Evolutionary conservation across 2,329 filamentous ascomycete genomes (phyloP).

Genomic region (Sarocladium brachiariae): DNA sequence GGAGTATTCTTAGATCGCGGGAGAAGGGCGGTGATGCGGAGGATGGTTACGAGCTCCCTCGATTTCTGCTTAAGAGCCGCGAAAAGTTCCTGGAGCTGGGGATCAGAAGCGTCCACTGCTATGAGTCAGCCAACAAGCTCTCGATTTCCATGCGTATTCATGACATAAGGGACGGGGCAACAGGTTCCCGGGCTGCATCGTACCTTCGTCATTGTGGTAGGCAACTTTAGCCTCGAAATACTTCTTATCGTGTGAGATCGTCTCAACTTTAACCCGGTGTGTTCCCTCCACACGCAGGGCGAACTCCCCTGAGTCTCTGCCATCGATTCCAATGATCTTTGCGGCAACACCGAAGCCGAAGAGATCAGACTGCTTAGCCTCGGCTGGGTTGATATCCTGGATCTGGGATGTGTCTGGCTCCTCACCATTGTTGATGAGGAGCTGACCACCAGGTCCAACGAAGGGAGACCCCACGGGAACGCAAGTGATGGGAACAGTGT

Average conservation of each 20-base stretch:
- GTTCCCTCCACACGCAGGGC: constrained; percentile 81
- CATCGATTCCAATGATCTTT: constrained; percentile 72
- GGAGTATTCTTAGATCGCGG: constrained; percentile 58
- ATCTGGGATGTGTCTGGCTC: constrained; percentile 36
- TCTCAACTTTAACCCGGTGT: constrained; percentile 65
- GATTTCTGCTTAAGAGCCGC: constrained; percentile 76
- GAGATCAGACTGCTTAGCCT: constrained; percentile 63
- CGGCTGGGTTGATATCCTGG: constrained; percentile 48
- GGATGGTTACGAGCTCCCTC: constrained; percentile 75
- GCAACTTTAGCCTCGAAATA: constrained; percentile 80
- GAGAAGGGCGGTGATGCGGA: constrained; percentile 79
- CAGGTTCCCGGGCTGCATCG: constrained; percentile 21
- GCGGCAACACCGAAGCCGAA: constrained; percentile 78
- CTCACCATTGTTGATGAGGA: constrained; percentile 61
- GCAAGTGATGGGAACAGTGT: constrained; percentile 74
- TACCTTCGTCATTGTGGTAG: constrained; percentile 64
- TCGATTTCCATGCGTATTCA: too few relatives aligned
- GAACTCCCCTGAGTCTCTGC: constrained; percentile 67
- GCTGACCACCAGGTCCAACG: constrained; percentile 67
- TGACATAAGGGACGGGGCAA: not conserved
- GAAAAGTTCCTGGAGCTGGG: constrained; percentile 65
- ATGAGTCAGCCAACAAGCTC: constrained; percentile 6
- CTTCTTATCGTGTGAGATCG: constrained; percentile 61
- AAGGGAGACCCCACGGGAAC: constrained; percentile 75
- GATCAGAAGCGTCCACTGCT: constrained; percentile 36